A percentile compares a stretch with the other conserved stretches of the same genome.
Conservation (phyloP, 2,329 filamentous ascomycete species). For the Talaromyces sp. region DNA sequence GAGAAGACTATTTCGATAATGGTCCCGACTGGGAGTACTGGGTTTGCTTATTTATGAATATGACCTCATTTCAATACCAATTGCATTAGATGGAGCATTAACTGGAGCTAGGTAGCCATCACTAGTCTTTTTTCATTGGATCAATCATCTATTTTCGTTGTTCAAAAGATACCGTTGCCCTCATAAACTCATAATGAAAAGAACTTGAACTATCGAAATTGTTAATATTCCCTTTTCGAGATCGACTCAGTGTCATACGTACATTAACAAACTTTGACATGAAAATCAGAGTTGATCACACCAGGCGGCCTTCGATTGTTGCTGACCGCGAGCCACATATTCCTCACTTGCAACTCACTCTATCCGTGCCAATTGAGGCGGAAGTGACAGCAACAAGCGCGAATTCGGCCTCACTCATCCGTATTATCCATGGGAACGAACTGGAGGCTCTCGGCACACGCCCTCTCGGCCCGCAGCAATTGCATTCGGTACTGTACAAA, state of each 20-base stretch:
- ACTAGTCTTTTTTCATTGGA: background rate
- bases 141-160: background rate
- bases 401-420: background rate
- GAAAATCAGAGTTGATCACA: background rate
- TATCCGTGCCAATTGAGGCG: background rate
- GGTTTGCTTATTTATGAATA: background rate
- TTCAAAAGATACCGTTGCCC: background rate
- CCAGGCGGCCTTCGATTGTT: background rate
- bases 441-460: background rate
- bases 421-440: background rate
- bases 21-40: background rate
- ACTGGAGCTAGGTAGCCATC: background rate
- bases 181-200: background rate
- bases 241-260: background rate
- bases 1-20: slow-evolving; percentile 42
- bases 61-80: background rate
- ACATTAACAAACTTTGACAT: background rate
- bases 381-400: background rate
- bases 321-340: background rate
- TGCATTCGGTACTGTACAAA: slow-evolving; percentile 1
- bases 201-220: background rate
- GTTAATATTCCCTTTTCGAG: background rate
- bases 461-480: background rate
- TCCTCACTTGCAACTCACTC: background rate
- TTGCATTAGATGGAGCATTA: background rate